A percentile compares a stretch with the other conserved stretches of the same genome.
Evolutionary conservation across 2,329 filamentous ascomycete genomes (phyloP).

Genomic region (Teratosphaeria epicoccoides): DNA sequence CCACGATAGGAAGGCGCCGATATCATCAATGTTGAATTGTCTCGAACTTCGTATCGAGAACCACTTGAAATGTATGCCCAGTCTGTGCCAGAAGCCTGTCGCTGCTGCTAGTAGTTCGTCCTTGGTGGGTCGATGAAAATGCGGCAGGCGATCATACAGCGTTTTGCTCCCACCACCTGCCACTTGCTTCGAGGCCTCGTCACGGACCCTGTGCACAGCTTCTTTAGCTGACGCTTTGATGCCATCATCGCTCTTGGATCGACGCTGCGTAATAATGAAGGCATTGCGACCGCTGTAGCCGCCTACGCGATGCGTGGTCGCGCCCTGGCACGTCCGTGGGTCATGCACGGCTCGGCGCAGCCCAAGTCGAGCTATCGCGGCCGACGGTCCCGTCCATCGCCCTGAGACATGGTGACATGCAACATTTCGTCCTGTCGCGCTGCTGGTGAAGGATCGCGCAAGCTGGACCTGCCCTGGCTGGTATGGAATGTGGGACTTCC

Average conservation of each 20-base stretch:
- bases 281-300: neutral
- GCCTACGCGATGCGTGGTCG: no score
- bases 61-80: constrained; percentile 95
- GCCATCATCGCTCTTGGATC: constrained; percentile 4
- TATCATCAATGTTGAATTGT: constrained; percentile 93
- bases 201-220: constrained; percentile 13
- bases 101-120: constrained; percentile 87
- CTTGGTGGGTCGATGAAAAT: constrained; percentile 72
- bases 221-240: neutral
- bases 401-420: constrained; percentile 10
- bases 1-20: constrained; percentile 92
- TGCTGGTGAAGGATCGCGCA: neutral
- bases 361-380: constrained; percentile 8
- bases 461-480: neutral
- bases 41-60: constrained; percentile 86
- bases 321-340: neutral
- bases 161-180: constrained; percentile 8
- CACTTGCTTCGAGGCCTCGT: constrained; percentile 5
- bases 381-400: constrained; percentile 13
- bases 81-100: constrained; percentile 80
- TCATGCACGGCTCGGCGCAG: neutral
- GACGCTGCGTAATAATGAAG: constrained; percentile 1
- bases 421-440: constrained; percentile 8
- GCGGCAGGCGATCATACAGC: constrained; percentile 51
- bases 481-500: neutral